Conservation (phyloP, 164 flowering plant genomes). For the Sedum album region DNA sequence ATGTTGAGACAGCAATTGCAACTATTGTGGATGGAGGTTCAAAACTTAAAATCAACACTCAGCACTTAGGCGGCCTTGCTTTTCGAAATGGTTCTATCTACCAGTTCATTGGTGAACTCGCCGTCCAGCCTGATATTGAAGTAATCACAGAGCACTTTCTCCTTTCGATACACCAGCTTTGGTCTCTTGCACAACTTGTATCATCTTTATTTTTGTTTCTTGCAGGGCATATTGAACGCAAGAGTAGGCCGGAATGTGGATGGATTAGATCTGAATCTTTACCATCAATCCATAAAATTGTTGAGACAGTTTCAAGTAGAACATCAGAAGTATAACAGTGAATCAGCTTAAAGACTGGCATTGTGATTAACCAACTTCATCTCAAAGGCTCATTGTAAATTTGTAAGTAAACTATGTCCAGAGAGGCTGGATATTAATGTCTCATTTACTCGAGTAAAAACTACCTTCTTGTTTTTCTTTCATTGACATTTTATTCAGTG, state of each 20-base stretch:
- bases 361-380: not conserved
- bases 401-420: not conserved
- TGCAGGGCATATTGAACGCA: constrained; percentile 64
- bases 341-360: not conserved
- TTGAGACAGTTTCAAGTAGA: constrained; percentile 56
- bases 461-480: no score
- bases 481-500: no score
- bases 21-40: constrained; percentile 49
- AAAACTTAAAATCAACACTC: constrained; percentile 50
- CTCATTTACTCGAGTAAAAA: no score
- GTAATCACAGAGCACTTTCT: constrained; percentile 20
- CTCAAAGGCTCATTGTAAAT: not conserved
- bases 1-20: constrained; percentile 50
- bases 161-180: no score
- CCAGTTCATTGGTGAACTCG: constrained; percentile 91
- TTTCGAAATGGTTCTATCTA: constrained; percentile 62
- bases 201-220: not conserved
- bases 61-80: constrained; percentile 55
- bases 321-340: constrained; percentile 11
- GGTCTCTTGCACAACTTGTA: not conserved
- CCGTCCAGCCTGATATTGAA: constrained; percentile 40
- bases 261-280: constrained; percentile 81
- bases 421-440: not conserved
- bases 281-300: constrained; percentile 36
- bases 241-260: constrained; percentile 77